Conservation (phyloP, 2,329 filamentous ascomycete species). For the Madurella fahalii region DNA sequence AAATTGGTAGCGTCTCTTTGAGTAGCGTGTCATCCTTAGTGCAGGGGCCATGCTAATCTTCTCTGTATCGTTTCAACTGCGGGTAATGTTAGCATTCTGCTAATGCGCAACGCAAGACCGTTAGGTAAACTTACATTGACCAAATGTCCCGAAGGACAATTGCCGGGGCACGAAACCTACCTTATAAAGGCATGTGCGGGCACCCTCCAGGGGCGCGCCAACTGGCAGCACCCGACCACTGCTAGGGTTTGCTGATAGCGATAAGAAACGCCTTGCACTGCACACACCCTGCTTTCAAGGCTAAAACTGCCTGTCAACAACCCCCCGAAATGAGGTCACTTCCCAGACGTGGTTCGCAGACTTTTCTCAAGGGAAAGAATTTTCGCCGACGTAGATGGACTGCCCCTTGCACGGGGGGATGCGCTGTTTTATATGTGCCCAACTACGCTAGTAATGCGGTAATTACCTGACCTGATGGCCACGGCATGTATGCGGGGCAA, state of each 20-base stretch:
- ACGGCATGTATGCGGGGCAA: slow-evolving; percentile 1
- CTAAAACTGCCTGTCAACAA: no score
- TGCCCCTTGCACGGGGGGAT: neutral
- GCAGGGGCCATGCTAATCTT: slow-evolving; percentile 77
- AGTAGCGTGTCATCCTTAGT: slow-evolving; percentile 66
- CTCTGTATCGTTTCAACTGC: slow-evolving; percentile 46
- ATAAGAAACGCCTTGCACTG: neutral
- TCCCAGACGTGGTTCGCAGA: neutral
- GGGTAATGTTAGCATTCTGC: slow-evolving; percentile 12
- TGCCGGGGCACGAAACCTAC: neutral
- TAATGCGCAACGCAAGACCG: slow-evolving; percentile 11
- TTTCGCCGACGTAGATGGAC: neutral
- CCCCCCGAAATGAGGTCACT: neutral
- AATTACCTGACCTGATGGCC: neutral
- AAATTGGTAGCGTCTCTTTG: slow-evolving; percentile 66
- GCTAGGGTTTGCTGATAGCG: neutral
- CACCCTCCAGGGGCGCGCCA: neutral
- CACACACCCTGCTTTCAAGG: no score
- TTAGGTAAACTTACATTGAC: slow-evolving; percentile 26
- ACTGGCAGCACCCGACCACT: neutral
- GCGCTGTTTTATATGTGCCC: neutral
- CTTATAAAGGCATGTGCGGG: slow-evolving; percentile 4
- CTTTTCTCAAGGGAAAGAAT: neutral
- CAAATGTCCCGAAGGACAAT: slow-evolving; percentile 27
- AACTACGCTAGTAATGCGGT: neutral